Evolutionary conservation across 106 monocot species (phyloP).

Genomic region (Chionographis japonica): DNA sequence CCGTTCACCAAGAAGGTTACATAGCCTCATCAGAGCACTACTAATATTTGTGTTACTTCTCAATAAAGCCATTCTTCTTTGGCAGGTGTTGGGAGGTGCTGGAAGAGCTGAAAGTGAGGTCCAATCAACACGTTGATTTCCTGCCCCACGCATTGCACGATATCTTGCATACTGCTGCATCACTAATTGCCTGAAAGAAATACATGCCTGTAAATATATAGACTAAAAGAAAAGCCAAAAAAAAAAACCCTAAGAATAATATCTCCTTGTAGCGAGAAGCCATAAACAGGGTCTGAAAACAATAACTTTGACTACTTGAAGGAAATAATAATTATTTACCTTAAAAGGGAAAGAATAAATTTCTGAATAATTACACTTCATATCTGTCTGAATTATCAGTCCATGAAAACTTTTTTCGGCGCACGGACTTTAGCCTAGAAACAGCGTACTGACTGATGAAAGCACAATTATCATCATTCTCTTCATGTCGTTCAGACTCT

Average conservation of each 20-base stretch:
- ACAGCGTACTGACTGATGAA: slow-evolving; percentile 37
- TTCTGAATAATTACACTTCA: not conserved
- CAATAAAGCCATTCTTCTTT: slow-evolving; percentile 64
- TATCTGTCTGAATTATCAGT: slow-evolving; percentile 78
- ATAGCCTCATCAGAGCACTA: slow-evolving; percentile 54
- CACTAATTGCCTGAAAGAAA: slow-evolving; percentile 56
- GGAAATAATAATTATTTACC: not conserved
- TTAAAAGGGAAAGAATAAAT: too few relatives aligned
- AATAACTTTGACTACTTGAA: not conserved
- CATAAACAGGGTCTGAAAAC: too few relatives aligned
- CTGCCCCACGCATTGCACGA: slow-evolving; percentile 55
- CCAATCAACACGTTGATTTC: slow-evolving; percentile 76
- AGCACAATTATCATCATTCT: slow-evolving; percentile 21
- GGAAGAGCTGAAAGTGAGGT: slow-evolving; percentile 70
- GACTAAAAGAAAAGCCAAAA: too few relatives aligned
- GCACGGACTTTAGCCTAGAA: slow-evolving; percentile 27
- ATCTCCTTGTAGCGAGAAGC: too few relatives aligned
- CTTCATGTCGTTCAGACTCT: slow-evolving; percentile 18
- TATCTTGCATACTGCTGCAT: slow-evolving; percentile 71
- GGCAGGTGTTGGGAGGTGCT: slow-evolving; percentile 48
- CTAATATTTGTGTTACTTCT: slow-evolving; percentile 37
- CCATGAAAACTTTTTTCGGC: slow-evolving; percentile 55
- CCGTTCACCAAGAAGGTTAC: slow-evolving; percentile 64
- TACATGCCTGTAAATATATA: not conserved
- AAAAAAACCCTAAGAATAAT: not conserved